Conservation (phyloP, 2,329 filamentous ascomycete genomes). For the Phyllosticta citribraziliensis region DNA sequence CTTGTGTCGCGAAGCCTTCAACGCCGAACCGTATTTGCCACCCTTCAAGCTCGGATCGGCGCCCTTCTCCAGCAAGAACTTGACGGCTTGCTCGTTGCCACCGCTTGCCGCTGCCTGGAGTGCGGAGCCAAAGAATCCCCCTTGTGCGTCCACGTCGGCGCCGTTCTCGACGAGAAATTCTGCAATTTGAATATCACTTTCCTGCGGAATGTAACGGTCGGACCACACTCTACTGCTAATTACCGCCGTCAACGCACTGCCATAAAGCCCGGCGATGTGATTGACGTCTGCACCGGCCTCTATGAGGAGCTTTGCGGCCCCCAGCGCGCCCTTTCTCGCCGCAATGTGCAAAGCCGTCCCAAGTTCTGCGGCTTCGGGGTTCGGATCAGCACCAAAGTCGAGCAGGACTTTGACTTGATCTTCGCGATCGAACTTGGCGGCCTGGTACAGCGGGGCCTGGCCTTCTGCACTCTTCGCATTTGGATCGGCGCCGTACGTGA, state of each 20-base stretch:
- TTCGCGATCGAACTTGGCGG: too few species aligned
- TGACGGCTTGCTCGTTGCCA: conserved; percentile 14
- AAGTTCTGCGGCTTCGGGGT: conserved; percentile 12
- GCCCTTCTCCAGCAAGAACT: conserved; percentile 17
- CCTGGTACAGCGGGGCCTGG: too few species aligned
- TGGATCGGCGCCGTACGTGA: too few species aligned
- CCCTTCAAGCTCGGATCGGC: conserved; percentile 16
- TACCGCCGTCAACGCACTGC: neutral
- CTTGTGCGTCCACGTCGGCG: conserved; percentile 14
- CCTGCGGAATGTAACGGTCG: too few species aligned
- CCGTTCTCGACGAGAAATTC: conserved; percentile 7
- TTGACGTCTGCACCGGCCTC: neutral
- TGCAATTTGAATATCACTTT: too few species aligned
- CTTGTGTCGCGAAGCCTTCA: conserved; percentile 7
- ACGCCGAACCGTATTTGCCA: conserved; percentile 14
- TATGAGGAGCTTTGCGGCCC: neutral
- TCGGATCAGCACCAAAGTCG: conserved; percentile 16
- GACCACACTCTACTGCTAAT: too few species aligned
- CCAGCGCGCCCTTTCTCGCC: too few species aligned
- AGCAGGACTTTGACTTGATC: conserved; percentile 15
- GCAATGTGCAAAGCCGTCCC: conserved; percentile 14
- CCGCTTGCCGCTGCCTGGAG: conserved; percentile 15
- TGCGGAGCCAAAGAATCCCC: conserved; percentile 11
- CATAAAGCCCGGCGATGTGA: neutral
- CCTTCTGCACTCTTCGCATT: too few species aligned